These are phyloP conservation scores for Abrus pulchellus DNA, from an alignment of 306 rosid species.

Conservation along the genomic window DNA sequence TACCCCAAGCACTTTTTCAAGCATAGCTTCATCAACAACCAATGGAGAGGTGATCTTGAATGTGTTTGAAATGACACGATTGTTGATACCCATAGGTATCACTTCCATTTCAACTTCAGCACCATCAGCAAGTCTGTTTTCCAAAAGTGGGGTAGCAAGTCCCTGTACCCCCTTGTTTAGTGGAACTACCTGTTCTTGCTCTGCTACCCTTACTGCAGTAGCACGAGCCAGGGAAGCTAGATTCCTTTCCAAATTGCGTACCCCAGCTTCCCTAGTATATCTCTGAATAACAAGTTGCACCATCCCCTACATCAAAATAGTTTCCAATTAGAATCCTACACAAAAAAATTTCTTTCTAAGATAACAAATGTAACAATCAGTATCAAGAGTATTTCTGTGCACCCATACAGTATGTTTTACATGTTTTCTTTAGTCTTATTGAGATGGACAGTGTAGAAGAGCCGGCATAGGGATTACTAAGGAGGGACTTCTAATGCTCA, in stretches of 20 bases:
- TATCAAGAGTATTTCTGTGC: slow-evolving; percentile 24
- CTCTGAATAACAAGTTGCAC: slow-evolving; percentile 87
- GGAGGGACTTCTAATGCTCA: slow-evolving; percentile 29
- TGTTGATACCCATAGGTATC: slow-evolving; percentile 87
- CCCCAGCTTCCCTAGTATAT: slow-evolving; percentile 99
- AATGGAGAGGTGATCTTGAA: slow-evolving; percentile 76
- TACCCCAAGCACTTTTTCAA: slow-evolving; percentile 99
- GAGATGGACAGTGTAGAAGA: slow-evolving; percentile 22
- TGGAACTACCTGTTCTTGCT: slow-evolving; percentile 80
- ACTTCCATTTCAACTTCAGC: slow-evolving; percentile 99
- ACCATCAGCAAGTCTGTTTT: slow-evolving; percentile 85
- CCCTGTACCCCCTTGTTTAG: slow-evolving; percentile 78
- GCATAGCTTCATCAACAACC: slow-evolving; percentile 89
- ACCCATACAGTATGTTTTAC: slow-evolving; percentile 21
- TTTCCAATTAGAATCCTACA: slow-evolving; percentile 39
- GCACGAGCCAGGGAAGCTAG: slow-evolving; percentile 98
- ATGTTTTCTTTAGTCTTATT: neutral
- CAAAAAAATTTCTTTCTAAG: slow-evolving; percentile 38
- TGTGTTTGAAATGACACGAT: slow-evolving; percentile 73
- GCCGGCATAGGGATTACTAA: slow-evolving; percentile 33
- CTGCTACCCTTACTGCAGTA: slow-evolving; percentile 93
- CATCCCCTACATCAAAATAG: slow-evolving; percentile 69
- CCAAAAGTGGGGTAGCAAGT: slow-evolving; percentile 78
- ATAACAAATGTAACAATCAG: neutral
- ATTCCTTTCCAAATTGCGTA: slow-evolving; percentile 87